phyloP scores from a whole-genome alignment of 345 rosid genomes.

The Mangifera indica region DNA sequence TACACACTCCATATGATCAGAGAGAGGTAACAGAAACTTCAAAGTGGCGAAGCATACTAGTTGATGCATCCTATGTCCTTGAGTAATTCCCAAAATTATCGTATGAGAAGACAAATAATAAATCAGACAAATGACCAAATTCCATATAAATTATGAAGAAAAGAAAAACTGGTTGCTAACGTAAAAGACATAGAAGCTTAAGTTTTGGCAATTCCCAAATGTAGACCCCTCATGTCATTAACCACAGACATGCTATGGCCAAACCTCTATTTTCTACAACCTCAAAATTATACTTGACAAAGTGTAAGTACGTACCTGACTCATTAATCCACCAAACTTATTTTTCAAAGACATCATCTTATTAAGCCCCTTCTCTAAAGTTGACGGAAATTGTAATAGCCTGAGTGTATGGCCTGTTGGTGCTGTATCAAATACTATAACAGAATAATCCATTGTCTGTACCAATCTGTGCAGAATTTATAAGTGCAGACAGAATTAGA shows the following conservation, averaged over 20 bases:
- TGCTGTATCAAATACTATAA: conserved; percentile 95
- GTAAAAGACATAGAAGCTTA: neutral
- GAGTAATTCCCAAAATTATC: neutral
- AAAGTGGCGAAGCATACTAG: neutral
- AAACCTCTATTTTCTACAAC: neutral
- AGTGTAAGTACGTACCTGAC: conserved; percentile 57
- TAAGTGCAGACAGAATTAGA: conserved; percentile 7
- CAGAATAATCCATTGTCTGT: conserved; percentile 97
- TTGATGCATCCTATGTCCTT: neutral
- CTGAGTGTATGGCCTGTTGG: conserved; percentile 99
- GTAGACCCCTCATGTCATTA: neutral
- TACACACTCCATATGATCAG: neutral
- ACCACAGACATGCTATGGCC: neutral
- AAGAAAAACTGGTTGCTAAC: conserved; percentile 1
- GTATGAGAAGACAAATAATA: neutral
- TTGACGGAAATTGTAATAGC: conserved; percentile 87
- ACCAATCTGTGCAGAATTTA: conserved; percentile 57
- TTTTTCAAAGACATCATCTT: conserved; percentile 89
- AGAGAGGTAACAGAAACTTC: neutral
- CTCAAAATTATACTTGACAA: neutral
- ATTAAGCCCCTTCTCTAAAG: conserved; percentile 90
- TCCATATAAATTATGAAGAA: neutral
- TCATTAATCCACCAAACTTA: conserved; percentile 88
- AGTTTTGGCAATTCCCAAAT: too few species aligned
- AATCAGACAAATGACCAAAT: neutral